Base-by-base conservation (phyloP, 2,329 filamentous ascomycete genomes). In the Cordyceps javanica region DNA sequence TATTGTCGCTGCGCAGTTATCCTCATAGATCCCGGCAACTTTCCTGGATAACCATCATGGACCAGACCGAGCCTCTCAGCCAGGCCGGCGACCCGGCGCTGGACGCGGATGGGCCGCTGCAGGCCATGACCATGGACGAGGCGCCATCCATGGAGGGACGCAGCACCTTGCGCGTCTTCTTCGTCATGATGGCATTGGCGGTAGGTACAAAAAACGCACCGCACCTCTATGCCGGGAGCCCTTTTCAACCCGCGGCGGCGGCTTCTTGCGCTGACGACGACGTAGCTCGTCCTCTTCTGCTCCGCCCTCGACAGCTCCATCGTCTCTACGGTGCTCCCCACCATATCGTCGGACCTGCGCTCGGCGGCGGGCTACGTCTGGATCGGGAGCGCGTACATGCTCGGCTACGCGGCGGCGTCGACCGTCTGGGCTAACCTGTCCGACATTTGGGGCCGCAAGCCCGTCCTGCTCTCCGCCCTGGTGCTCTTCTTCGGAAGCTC, bases 311-410 rank as follows among this genome's bases (percentile, higher is more conserved):
- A 59, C 34, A 41, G 19, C 19, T 46, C 58, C 46, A 56, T 59
- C 41, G 58, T 59, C n/a, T 54, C 53, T 7, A 59, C 62, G 2
- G 62, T 58, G 34, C 59, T 60, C 28, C 83, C 84, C 0, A 82
- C 80, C 3, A 86, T 87, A 58, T 76, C 79, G 6, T 68, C 69
- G 23, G 75, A 86, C 51, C 78, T 90, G 52, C 67, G 81, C 28
- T 86, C 85, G 4, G 80, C 81, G 1, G 75, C 80, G 5, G 86
- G 86, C 13, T 89, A 89, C 69, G 82, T 82, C 26, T 90, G 87
- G 88, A 83, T 90, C 58, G 87, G 87, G 2, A 82, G 80, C 23
- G 82, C 86, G 1, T 90, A 86, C 65, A 75, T 89, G 5, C 78
- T 90, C n/a, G 84, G 82, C 41, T 83, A 82, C 65, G 82, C 85